phyloP scores from a whole-genome alignment of 2,329 filamentous ascomycete genomes.

The Triangularia verruculosa region DNA sequence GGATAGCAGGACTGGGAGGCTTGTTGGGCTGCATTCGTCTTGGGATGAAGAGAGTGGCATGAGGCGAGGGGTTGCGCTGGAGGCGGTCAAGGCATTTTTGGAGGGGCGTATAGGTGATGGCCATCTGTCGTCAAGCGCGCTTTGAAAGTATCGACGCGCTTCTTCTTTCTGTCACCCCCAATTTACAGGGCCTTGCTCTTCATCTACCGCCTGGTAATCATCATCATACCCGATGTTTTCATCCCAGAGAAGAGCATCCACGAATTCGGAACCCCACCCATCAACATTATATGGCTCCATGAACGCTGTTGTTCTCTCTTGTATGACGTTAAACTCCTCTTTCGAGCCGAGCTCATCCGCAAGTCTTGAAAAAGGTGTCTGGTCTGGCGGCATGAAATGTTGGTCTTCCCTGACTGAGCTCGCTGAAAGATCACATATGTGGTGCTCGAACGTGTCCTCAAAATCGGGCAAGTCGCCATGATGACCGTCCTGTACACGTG shows the following conservation, averaged over 20 bases:
- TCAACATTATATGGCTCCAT: neutral
- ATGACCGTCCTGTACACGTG: neutral
- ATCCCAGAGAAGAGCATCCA: neutral
- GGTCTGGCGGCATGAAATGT: neutral
- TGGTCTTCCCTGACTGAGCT: neutral
- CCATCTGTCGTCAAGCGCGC: neutral
- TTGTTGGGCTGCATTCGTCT: slow-evolving; percentile 52
- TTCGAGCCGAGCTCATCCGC: neutral
- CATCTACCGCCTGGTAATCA: no score
- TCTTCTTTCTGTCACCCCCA: neutral
- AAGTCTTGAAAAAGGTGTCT: no score
- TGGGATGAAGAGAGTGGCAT: slow-evolving; percentile 53
- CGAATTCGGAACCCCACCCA: neutral
- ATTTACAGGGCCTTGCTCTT: neutral
- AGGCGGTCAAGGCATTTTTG: slow-evolving; percentile 43
- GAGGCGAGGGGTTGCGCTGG: slow-evolving; percentile 46
- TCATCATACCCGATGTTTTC: neutral
- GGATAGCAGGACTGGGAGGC: slow-evolving; percentile 33
- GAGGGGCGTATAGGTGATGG: neutral
- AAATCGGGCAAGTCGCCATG: neutral
- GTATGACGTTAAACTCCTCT: neutral
- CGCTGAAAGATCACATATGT: neutral
- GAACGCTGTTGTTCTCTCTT: neutral
- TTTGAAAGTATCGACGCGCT: no score
- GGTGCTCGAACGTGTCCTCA: neutral